Base-by-base conservation (phyloP, 2,329 filamentous ascomycete species). In the Alternaria brassicae region DNA sequence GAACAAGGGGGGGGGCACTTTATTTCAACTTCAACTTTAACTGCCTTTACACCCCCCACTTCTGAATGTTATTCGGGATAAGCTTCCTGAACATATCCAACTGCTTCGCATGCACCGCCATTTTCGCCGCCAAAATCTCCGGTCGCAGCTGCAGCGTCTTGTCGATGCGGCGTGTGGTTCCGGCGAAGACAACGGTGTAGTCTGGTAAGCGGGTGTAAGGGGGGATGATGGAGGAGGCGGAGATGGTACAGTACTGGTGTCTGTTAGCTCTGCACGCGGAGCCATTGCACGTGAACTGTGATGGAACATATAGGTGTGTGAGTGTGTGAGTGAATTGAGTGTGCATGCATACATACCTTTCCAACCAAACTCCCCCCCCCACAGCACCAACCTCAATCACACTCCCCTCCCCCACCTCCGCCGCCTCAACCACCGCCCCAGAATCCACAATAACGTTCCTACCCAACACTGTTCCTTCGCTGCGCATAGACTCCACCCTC, bases 121-220 rank as follows among this genome's bases (percentile, higher is more conserved):
- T 71, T 57, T 68, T 72, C 36, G 67, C 63, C 17, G 73, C 62
- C 52, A 71, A 60, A 2, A 77, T 61, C 32, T 76, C 74, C 5
- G 72, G 69, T 6, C 73, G 61, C 13, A 66, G 30, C 44, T 74
- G 66, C 48, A 80, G 57, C 8, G 80, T 82, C 56, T 60, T 72
- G 63, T 83, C 78, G 6, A 78, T 52, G 21, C 81, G 70, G 10
- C 74, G 72, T 62, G 75, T 66, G 4, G 71, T 72, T 8, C 77
- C 73, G n/a, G 76, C 74, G 57, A 76, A 82, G 3, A 83, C 73
- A 10, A 83, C 78, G 3, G 78, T 82, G 58, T 74, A 84, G 60
- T 83, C 81, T 2, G 78, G 73, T 10, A 84, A 57, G 15, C 67
- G 66, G n/a, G 79, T 74, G 28, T 77, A 73, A 7, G 73, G 70